phyloP scores from a whole-genome alignment of 208 protist genomes.

The Acanthamoeba quina region DNA sequence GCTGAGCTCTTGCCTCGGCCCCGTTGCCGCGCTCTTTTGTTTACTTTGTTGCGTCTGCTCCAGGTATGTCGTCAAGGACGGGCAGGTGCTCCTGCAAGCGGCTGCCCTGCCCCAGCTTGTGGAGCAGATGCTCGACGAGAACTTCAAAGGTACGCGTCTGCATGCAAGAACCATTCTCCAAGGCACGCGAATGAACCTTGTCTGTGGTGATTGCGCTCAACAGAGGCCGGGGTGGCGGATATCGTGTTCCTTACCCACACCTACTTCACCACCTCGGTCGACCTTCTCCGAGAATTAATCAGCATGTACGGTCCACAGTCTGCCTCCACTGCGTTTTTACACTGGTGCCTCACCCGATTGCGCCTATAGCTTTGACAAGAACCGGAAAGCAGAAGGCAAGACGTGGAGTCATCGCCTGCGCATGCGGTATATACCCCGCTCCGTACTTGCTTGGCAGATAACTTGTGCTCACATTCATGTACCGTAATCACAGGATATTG shows the following conservation, averaged over 20 bases:
- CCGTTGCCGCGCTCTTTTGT: too few species aligned
- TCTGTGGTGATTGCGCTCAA: not conserved
- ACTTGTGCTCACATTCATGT: not conserved
- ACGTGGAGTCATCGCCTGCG: not conserved
- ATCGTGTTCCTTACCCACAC: slow-evolving; percentile 58
- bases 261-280: slow-evolving; percentile 73
- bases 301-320: slow-evolving; percentile 27
- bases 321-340: too few species aligned
- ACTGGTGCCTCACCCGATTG: not conserved
- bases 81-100: not conserved
- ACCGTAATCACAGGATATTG: not conserved
- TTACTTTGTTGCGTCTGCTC: not conserved
- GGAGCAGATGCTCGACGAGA: slow-evolving; percentile 66
- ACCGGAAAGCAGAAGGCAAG: slow-evolving; percentile 28
- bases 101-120: slow-evolving; percentile 23
- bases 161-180: not conserved
- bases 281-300: slow-evolving; percentile 39
- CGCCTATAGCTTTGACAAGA: not conserved
- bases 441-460: not conserved
- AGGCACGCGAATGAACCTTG: not conserved
- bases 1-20: not conserved
- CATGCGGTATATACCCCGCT: not conserved
- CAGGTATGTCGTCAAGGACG: slow-evolving; percentile 22
- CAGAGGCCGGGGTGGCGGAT: slow-evolving; percentile 47
- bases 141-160: slow-evolving; percentile 6